Conservation (phyloP, 78 protist species). For the Polysphondylium violaceum region DNA sequence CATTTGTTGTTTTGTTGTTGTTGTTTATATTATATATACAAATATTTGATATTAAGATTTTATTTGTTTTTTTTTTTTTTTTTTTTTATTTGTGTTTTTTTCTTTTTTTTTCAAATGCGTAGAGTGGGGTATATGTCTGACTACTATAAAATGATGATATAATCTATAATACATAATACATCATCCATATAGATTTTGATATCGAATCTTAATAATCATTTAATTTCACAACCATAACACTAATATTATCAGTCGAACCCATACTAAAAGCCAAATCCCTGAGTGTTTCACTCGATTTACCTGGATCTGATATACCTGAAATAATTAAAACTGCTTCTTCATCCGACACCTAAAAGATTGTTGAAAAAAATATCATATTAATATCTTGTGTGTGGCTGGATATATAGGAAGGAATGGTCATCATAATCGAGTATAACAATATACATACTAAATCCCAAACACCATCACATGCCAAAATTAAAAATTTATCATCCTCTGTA, state of each 20-base stretch:
- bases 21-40: neutral
- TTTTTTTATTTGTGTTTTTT: neutral
- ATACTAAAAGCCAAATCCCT: slow-evolving; percentile 83
- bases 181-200: no score
- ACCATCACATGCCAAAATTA: slow-evolving; percentile 80
- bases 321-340: slow-evolving; percentile 82
- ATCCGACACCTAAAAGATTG: slow-evolving; percentile 54
- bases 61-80: neutral
- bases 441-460: slow-evolving; percentile 70
- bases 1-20: neutral
- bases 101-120: neutral
- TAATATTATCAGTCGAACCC: slow-evolving; percentile 88
- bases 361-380: neutral
- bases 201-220: slow-evolving; percentile 4
- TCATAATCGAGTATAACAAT: neutral
- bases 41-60: neutral
- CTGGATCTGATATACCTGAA: slow-evolving; percentile 78
- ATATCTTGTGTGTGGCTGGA: neutral
- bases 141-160: no score
- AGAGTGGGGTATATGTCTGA: no score
- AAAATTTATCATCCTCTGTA: slow-evolving; percentile 40
- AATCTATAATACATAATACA: no score
- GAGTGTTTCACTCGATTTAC: slow-evolving; percentile 74
- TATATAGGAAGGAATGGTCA: neutral
- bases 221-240: slow-evolving; percentile 65